Evolutionary conservation across 306 rosid species (phyloP).

Genomic region (Gillenia trifoliata): DNA sequence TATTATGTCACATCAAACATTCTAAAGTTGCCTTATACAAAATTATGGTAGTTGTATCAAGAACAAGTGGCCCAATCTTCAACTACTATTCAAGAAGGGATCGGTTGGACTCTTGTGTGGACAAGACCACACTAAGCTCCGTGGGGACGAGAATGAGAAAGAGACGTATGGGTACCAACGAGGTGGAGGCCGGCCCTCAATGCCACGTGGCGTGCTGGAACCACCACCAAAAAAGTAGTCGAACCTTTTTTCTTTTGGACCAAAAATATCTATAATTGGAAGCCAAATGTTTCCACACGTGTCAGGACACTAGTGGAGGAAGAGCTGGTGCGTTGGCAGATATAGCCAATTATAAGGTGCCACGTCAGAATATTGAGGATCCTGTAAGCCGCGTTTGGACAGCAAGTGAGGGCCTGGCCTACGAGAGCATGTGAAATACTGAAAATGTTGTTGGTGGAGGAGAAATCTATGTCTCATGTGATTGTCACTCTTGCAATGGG

Average conservation of each 20-base stretch:
- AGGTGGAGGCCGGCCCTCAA: conserved; percentile 11
- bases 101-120: conserved; percentile 20
- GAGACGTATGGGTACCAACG: conserved; percentile 18
- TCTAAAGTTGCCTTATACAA: background rate
- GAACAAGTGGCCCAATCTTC: conserved; percentile 11
- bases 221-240: background rate
- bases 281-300: background rate
- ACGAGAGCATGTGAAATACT: background rate
- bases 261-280: background rate
- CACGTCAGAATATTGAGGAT: background rate
- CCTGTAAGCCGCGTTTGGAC: background rate
- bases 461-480: background rate
- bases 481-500: no score
- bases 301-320: background rate
- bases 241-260: background rate
- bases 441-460: background rate
- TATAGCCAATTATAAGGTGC: background rate
- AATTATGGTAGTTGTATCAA: background rate
- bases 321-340: background rate
- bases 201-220: conserved; percentile 35
- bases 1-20: background rate
- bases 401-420: background rate
- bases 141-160: conserved; percentile 28
- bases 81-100: conserved; percentile 10
- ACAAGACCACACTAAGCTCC: conserved; percentile 28